Base-by-base conservation (phyloP, 306 rosid genomes). In the Arachis hypogaea region DNA sequence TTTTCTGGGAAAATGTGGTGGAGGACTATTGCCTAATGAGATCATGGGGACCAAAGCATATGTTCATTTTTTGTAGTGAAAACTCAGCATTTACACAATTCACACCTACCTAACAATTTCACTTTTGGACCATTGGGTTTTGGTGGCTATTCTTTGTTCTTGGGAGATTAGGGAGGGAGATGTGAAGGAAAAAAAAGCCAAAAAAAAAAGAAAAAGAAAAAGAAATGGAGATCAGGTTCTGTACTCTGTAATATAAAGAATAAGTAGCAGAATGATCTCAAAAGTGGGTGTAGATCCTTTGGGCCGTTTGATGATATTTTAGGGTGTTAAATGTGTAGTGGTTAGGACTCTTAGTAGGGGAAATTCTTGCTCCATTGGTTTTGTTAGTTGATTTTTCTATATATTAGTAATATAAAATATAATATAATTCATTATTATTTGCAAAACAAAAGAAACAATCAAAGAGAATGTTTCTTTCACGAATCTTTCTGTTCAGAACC, bases 301-400 rank as follows among this genome's bases (percentile, higher is more conserved):
- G 62, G 80, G 7, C 11, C 78, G 63, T 71, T 65, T 5, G 55
- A 43, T 66, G 38, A 22, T 75, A 51, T 62, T 69, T 41, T 52
- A 43, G 56, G 11, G 67, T 72, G 81, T 65, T 63, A 12, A 12
- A 52, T 71, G 65, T 60, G 67, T 71, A 73, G 67, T 59, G 41
- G 70, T 60, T 64, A 45, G 63, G 70, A 36, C 33, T 59, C 58
- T 5, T 6, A 9, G 38, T 33, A 16, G 54, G 82, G 47, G 73
- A 80, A 61, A 77, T 78, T 85, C 79, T 78, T 81, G 74, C 67
- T 50, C 44, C 64, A 49, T 55, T 65, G 49, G 12, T 61, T 38
- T 61, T 79, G 72, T 56, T 45, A 67, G 69, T 59, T 44, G 60
- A 79, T 76, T 82, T 82, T 82, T 85, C 44, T 54, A 75, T 70